phyloP scores from a whole-genome alignment of 148 eudicot species.

The Drosera capensis region DNA sequence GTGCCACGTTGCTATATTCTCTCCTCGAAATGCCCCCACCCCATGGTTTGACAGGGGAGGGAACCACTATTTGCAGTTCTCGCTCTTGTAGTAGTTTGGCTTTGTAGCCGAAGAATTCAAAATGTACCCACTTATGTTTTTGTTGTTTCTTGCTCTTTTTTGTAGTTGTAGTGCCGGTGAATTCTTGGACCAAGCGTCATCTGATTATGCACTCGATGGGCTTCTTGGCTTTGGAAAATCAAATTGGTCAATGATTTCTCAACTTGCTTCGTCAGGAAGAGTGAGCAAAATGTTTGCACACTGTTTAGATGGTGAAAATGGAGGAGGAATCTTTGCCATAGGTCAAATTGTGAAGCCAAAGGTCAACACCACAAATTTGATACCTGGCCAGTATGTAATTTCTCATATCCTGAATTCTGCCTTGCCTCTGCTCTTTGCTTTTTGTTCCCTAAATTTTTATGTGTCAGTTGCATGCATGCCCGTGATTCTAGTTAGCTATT shows the following conservation, averaged over 20 bases:
- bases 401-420: neutral
- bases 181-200: conserved; percentile 45
- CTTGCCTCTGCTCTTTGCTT: neutral
- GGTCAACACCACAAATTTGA: conserved; percentile 70
- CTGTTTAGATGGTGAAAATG: conserved; percentile 64
- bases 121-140: neutral
- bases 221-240: conserved; percentile 87
- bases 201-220: conserved; percentile 72
- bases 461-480: too few species aligned
- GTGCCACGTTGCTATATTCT: too few species aligned
- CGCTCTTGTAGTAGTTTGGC: too few species aligned
- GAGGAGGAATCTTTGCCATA: conserved; percentile 94
- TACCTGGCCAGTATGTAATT: conserved; percentile 56
- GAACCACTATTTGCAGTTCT: too few species aligned
- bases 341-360: conserved; percentile 82
- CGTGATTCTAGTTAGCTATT: neutral
- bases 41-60: too few species aligned
- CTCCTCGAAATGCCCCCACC: too few species aligned
- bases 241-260: conserved; percentile 73
- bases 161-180: conserved; percentile 73
- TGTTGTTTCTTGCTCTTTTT: conserved; percentile 1
- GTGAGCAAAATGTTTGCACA: conserved; percentile 72
- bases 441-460: too few species aligned
- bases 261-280: conserved; percentile 62
- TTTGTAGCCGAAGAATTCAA: too few species aligned